Conservation (phyloP, 2,329 filamentous ascomycete species). For the Beauveria caledonica region DNA sequence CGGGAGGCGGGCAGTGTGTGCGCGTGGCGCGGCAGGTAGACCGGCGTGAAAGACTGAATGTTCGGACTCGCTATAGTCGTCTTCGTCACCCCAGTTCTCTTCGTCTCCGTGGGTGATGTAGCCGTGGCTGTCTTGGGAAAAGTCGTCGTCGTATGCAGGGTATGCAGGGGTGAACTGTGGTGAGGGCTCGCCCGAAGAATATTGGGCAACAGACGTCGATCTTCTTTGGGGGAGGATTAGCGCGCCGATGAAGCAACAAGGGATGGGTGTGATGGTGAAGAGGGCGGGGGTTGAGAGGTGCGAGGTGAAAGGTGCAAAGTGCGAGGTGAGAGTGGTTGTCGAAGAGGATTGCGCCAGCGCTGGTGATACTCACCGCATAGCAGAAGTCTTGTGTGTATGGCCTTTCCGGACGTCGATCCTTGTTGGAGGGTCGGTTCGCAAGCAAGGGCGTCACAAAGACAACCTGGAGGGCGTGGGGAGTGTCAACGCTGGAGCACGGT, state of each 20-base stretch:
- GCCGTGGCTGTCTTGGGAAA: conserved; percentile 4
- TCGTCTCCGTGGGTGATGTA: conserved; percentile 8
- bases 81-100: conserved; percentile 7
- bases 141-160: not conserved
- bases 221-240: conserved; percentile 5
- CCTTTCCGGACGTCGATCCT: conserved; percentile 11
- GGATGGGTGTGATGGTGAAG: not conserved
- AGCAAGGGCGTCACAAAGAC: conserved; percentile 10
- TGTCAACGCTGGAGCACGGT: conserved; percentile 7
- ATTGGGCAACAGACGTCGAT: conserved; percentile 7
- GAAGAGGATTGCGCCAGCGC: conserved; percentile 10
- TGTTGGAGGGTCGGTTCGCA: conserved; percentile 9
- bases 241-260: conserved; percentile 1
- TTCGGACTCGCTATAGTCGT: conserved; percentile 7
- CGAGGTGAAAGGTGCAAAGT: too few species aligned
- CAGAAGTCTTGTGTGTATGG: conserved; percentile 18
- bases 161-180: conserved; percentile 1
- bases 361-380: conserved; percentile 36
- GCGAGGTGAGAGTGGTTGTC: conserved; percentile 7
- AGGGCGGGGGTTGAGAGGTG: conserved; percentile 2
- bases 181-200: conserved; percentile 11
- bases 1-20: conserved; percentile 19
- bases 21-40: conserved; percentile 12
- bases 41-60: not conserved
- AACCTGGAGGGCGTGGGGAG: not conserved